Evolutionary conservation across 805 yeast genomes (phyloP).

Genomic region (Teunomyces panamensis): DNA sequence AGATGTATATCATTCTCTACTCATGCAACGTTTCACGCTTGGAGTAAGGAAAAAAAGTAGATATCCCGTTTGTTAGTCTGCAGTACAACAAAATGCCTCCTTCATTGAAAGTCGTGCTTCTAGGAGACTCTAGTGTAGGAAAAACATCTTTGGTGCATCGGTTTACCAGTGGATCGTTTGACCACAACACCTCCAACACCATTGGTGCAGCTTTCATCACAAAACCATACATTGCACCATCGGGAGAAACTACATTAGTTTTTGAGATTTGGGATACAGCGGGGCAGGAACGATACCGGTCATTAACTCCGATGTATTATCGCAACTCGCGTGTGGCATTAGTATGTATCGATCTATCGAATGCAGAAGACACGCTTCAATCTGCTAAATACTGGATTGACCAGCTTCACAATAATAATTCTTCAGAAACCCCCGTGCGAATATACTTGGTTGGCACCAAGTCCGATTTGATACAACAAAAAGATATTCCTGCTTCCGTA

Average conservation of each 20-base stretch:
- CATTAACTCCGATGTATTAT: conserved; percentile 46
- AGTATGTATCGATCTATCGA: conserved; percentile 81
- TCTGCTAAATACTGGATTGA: conserved; percentile 90
- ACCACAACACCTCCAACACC: conserved; percentile 79
- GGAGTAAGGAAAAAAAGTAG: not conserved
- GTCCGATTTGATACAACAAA: conserved; percentile 49
- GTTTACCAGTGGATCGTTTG: conserved; percentile 70
- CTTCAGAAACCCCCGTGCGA: conserved; percentile 17
- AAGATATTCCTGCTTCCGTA: conserved; percentile 9
- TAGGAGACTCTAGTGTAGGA: conserved; percentile 60
- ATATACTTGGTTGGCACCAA: conserved; percentile 78
- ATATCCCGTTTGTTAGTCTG: not conserved
- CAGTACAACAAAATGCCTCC: conserved; percentile 15
- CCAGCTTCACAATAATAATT: conserved; percentile 48
- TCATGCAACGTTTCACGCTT: not conserved
- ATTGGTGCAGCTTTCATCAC: conserved; percentile 99
- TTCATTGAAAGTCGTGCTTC: conserved; percentile 37
- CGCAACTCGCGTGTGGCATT: conserved; percentile 57
- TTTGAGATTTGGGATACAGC: conserved; percentile 94
- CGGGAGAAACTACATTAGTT: conserved; percentile 41
- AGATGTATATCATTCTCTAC: too few relatives aligned
- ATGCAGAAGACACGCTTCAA: conserved; percentile 42
- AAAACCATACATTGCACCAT: conserved; percentile 45
- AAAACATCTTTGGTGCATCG: conserved; percentile 77
- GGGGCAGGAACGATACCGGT: conserved; percentile 62